Evolutionary conservation across 163 green algal species (phyloP).

Genomic region (Chloromonas sp.): DNA sequence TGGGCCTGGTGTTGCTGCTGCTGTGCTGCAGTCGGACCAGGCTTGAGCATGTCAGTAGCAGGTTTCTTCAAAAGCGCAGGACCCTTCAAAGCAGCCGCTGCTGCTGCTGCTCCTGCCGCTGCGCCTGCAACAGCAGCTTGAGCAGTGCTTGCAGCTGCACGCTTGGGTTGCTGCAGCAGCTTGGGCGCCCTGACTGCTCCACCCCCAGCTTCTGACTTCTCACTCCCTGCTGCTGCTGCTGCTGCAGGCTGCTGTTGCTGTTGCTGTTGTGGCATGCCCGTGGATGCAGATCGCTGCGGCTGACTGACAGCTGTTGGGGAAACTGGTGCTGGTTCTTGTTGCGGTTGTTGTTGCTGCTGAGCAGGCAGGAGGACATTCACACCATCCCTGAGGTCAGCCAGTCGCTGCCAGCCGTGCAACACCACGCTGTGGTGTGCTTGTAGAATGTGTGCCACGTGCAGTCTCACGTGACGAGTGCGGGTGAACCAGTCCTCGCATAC

Average conservation of each 20-base stretch:
- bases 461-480: conserved; percentile 10
- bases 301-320: background rate
- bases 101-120: conserved; percentile 2
- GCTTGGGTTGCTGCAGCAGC: no score
- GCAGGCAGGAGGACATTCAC: conserved; percentile 21
- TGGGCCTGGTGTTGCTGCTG: conserved; percentile 18
- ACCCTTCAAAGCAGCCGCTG: background rate
- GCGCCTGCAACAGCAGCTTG: background rate
- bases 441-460: conserved; percentile 26
- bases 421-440: conserved; percentile 31
- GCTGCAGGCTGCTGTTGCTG: background rate
- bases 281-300: background rate
- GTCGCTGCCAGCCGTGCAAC: conserved; percentile 40
- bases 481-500: conserved; percentile 68
- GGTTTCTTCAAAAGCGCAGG: background rate
- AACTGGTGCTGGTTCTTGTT: background rate
- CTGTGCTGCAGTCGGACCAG: background rate
- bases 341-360: background rate
- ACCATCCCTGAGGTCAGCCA: conserved; percentile 36
- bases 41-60: background rate
- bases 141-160: no score
- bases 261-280: background rate
- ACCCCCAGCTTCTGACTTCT: background rate
- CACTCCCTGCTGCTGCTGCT: conserved; percentile 1
- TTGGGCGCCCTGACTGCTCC: no score